Conservation (phyloP, 106 monocot species). For the Dendrobium huoshanense region DNA sequence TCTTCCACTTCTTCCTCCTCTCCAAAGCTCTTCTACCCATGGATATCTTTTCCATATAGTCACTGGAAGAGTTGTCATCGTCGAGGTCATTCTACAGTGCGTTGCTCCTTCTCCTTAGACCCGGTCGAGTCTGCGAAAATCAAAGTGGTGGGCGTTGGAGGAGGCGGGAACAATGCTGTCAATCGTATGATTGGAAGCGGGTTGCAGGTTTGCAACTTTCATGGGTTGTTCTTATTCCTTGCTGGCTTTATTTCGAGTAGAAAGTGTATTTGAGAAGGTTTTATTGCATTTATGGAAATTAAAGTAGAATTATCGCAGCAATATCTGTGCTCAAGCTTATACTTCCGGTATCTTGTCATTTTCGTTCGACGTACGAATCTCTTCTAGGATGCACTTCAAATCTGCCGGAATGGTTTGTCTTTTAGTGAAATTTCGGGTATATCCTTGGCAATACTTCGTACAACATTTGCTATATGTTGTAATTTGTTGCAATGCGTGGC, state of each 20-base stretch:
- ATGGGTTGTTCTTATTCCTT: background rate
- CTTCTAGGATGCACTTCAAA: background rate
- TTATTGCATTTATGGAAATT: background rate
- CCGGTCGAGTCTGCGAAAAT: conserved; percentile 47
- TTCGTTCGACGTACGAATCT: background rate
- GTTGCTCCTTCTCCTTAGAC: conserved; percentile 1
- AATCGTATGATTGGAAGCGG: conserved; percentile 98
- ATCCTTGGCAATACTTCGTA: background rate
- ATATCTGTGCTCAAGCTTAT: background rate
- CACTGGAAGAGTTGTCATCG: background rate
- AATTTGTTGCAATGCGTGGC: background rate
- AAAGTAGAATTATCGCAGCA: background rate
- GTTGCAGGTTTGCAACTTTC: conserved; percentile 42
- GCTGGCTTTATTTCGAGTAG: background rate
- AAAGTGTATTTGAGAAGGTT: background rate
- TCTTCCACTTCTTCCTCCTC: background rate
- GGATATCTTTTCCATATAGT: background rate
- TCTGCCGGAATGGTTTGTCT: background rate
- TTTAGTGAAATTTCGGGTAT: background rate
- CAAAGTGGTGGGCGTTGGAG: conserved; percentile 91
- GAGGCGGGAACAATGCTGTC: conserved; percentile 97
- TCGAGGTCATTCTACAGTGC: background rate
- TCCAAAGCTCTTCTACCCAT: background rate
- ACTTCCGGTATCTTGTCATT: too few species aligned
- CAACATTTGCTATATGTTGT: background rate